These are phyloP conservation scores for Boletus smithii DNA, from an alignment of 1,284 basidiomycete species.

Conservation along the genomic window DNA sequence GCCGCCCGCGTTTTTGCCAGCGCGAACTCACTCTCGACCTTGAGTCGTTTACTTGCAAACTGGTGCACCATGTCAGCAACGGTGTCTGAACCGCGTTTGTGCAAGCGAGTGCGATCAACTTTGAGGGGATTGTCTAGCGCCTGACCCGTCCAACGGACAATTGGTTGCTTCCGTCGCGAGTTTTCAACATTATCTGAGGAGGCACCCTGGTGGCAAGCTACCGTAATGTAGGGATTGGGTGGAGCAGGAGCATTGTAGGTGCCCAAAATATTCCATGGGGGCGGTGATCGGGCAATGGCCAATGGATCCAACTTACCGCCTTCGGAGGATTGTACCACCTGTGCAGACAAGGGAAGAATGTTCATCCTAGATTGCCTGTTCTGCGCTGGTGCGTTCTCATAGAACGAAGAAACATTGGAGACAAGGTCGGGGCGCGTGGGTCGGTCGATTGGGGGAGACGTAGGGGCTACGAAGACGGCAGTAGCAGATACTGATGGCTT, in stretches of 20 bases:
- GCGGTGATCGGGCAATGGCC: conserved; percentile 30
- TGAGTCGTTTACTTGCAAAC: conserved; percentile 26
- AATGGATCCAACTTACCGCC: conserved; percentile 20
- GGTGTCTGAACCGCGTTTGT: conserved; percentile 22
- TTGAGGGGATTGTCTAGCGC: conserved; percentile 9
- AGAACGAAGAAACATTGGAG: conserved; percentile 25
- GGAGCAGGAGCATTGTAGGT: background rate
- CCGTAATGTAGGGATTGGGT: background rate
- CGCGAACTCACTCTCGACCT: conserved; percentile 25
- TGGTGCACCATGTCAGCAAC: conserved; percentile 21
- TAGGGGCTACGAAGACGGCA: background rate
- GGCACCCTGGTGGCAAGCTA: background rate
- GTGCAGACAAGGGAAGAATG: conserved; percentile 20
- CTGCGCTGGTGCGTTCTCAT: conserved; percentile 3
- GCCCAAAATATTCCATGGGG: conserved; percentile 25
- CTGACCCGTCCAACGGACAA: conserved; percentile 2
- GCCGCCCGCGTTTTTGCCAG: conserved; percentile 11
- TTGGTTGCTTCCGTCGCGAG: background rate
- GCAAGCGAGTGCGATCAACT: conserved; percentile 28
- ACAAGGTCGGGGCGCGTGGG: background rate
- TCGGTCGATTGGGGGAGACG: background rate
- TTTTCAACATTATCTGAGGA: background rate
- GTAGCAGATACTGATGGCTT: background rate
- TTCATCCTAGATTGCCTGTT: background rate
- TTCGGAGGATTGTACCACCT: conserved; percentile 16